Percentiles rank a stretch among this genome's conserved stretches.
These are phyloP conservation scores for Phytophthora syringae DNA, from an alignment of 352 stramenopile genomes.

Conservation along the genomic window DNA sequence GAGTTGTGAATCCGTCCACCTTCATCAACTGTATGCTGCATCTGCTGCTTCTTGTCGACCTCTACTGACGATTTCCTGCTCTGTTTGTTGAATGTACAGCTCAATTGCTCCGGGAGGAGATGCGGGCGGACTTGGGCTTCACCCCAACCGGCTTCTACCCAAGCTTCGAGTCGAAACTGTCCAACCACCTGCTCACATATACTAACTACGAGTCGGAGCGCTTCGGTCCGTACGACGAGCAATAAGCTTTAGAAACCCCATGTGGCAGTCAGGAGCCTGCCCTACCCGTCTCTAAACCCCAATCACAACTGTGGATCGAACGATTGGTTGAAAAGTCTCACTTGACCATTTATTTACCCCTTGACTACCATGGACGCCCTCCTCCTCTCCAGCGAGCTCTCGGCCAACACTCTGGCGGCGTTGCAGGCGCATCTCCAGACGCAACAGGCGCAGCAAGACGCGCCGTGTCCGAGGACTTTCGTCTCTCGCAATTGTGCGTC, in stretches of 20 bases:
- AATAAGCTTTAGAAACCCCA: slow-evolving; percentile 16
- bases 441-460: slow-evolving; percentile 46
- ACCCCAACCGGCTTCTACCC: slow-evolving; percentile 54
- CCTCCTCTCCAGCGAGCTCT: slow-evolving; percentile 55
- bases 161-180: slow-evolving; percentile 62
- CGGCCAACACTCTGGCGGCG: slow-evolving; percentile 56
- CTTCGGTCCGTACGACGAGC: slow-evolving; percentile 41
- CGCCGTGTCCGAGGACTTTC: slow-evolving; percentile 59
- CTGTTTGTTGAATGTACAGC: slow-evolving; percentile 37
- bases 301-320: slow-evolving; percentile 12
- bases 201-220: slow-evolving; percentile 59
- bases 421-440: slow-evolving; percentile 55
- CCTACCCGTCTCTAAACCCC: slow-evolving; percentile 14
- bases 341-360: not conserved
- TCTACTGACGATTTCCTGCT: not conserved
- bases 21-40: slow-evolving; percentile 56
- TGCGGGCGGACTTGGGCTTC: slow-evolving; percentile 49
- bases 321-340: slow-evolving; percentile 28
- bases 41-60: not conserved
- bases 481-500: slow-evolving; percentile 62
- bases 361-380: slow-evolving; percentile 44
- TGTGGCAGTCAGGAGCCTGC: slow-evolving; percentile 6
- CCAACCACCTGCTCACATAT: slow-evolving; percentile 60
- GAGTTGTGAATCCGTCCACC: slow-evolving; percentile 45
- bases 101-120: slow-evolving; percentile 49